Percentiles rank a stretch among this genome's conserved stretches.
Conservation (phyloP, 2,329 filamentous ascomycete species). For the Epichloe sibirici region DNA sequence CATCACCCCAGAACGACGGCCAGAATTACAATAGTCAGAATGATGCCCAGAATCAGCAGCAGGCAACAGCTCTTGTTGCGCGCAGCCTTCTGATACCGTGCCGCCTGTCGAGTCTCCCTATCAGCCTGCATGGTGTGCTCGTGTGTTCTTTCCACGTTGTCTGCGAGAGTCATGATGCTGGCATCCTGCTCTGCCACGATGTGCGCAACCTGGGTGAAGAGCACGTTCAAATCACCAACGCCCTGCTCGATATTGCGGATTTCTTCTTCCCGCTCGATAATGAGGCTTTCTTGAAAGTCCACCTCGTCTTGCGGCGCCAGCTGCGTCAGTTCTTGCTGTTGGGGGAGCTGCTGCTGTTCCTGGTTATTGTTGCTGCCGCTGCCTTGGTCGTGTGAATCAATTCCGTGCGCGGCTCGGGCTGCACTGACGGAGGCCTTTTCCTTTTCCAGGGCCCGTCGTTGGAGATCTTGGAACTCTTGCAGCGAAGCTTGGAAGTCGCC, state of each 20-base stretch:
- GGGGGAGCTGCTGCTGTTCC: conserved; percentile 37
- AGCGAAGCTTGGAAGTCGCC: conserved; percentile 85
- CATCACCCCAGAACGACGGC: conserved; percentile 66
- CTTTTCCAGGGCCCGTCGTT: conserved; percentile 82
- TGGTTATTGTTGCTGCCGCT: conserved; percentile 13
- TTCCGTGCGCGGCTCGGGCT: conserved; percentile 67
- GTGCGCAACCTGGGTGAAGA: conserved; percentile 96
- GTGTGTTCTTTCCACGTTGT: conserved; percentile 75
- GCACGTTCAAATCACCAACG: conserved; percentile 87
- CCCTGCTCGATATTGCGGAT: conserved; percentile 96
- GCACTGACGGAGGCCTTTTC: conserved; percentile 77
- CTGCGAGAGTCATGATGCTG: conserved; percentile 74
- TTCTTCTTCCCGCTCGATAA: conserved; percentile 91
- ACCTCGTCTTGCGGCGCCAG: conserved; percentile 88
- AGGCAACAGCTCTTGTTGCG: conserved; percentile 91
- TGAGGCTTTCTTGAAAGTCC: conserved; percentile 91
- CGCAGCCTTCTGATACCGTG: conserved; percentile 87
- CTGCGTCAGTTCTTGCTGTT: conserved; percentile 62
- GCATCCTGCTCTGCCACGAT: conserved; percentile 89
- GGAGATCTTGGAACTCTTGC: conserved; percentile 84
- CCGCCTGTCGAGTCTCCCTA: conserved; percentile 71
- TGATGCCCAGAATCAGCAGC: conserved; percentile 75
- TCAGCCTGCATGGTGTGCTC: conserved; percentile 78
- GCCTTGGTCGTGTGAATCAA: conserved; percentile 20
- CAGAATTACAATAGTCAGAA: conserved; percentile 78